Evolutionary conservation across 129 eudicot species (phyloP), one percentile per base, ranked within the genome.

Genomic region (Flaveria brownii): DNA sequence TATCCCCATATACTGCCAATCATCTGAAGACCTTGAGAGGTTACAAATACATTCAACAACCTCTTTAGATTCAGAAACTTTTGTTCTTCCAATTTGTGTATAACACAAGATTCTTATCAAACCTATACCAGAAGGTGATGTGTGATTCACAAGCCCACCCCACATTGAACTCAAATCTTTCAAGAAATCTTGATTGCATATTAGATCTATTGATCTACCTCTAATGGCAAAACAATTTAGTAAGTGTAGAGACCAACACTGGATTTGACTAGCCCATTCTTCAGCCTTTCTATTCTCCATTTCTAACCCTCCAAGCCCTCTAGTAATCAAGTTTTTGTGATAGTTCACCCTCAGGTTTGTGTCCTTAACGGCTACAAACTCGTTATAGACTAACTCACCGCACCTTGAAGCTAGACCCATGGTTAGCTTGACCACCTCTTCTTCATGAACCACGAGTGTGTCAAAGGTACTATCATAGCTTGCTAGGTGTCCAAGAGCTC

Each of bases 231-330:
- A 92, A 57, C 98, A 88, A 50, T 88, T 90, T n/a, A 92, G 78
- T 49, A 92, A 82, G 70, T 90, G 93, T 57, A 92, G 47, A 51
- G 89, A 88, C 98, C 98, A 92, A 50, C 95, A 88, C 69, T 92
- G 98, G 1, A 86, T 84, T 73, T 92, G 96, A 70, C 98, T 90
- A 71, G 98, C 92, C 98, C 98, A 90, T 82, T 92, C 96, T 73
- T 90, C 98, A 4, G 96, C 98, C 74, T 92, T 92, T 64, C 86
- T 68, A 30, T 86, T 86, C 81, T 92, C 95, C 82, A 82, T 76
- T 15, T 90, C 95, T 30, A 85, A 45, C 51, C 94, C 96, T 78
- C 87, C 92, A 50, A 80, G 71, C 42, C 96, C 98, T 84, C 98
- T 84, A 22, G 98, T 90, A 14, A 92, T 87, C 83, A 92, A 85